These are phyloP conservation scores for Cymbopogon citratus DNA, from an alignment of 176 grass and related monocot genomes.

Conservation along the genomic window DNA sequence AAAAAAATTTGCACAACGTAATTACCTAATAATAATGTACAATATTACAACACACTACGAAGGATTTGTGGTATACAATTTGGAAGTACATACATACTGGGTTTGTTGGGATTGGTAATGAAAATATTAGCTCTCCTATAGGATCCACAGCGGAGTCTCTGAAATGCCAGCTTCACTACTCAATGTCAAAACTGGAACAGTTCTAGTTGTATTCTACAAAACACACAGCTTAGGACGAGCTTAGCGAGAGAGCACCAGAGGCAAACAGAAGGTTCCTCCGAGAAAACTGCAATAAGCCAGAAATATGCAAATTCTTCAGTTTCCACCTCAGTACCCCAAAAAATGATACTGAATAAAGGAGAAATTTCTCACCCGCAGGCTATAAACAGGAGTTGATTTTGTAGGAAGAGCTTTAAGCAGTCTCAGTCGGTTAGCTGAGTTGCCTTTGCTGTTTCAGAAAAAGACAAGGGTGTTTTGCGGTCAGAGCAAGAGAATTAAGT, in stretches of 20 bases:
- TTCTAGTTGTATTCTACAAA: constrained; percentile 13
- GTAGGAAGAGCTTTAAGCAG: too few species aligned
- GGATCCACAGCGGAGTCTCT: not conserved
- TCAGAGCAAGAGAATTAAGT: too few species aligned
- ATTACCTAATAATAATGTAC: constrained; percentile 9
- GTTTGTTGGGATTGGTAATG: too few species aligned
- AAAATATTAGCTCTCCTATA: constrained; percentile 9
- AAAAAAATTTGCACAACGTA: constrained; percentile 6
- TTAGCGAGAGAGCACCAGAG: constrained; percentile 55
- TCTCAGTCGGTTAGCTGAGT: too few species aligned
- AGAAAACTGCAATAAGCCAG: constrained; percentile 58
- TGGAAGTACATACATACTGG: too few species aligned
- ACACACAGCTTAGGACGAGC: constrained; percentile 13
- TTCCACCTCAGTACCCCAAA: too few species aligned
- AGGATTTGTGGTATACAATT: not conserved
- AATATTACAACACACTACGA: not conserved
- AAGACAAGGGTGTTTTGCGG: too few species aligned
- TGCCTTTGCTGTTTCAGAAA: too few species aligned
- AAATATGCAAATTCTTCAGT: too few species aligned
- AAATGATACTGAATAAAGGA: too few species aligned
- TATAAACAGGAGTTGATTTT: too few species aligned
- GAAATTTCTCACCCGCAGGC: too few species aligned
- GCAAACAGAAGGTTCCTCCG: constrained; percentile 94
- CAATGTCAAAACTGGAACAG: constrained; percentile 11
- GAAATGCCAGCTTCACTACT: not conserved